Evolutionary conservation across 2,329 filamentous ascomycete species (phyloP).

Genomic region (Immersiporthe knoxdaviesiana): DNA sequence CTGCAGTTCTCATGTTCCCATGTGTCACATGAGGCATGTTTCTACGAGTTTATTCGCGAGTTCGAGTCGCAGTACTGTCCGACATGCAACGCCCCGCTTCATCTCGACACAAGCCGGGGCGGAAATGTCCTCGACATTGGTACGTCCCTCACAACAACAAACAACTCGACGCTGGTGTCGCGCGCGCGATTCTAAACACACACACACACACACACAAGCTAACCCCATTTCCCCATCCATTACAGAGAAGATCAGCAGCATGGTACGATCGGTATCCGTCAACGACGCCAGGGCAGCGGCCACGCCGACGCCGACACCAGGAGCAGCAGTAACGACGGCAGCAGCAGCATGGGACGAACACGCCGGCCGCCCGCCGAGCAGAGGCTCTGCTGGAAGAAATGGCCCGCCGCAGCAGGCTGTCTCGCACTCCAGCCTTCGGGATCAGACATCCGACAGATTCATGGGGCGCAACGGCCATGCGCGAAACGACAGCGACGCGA

Average conservation of each 20-base stretch:
- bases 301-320: constrained; percentile 55
- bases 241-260: constrained; percentile 89
- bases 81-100: constrained; percentile 87
- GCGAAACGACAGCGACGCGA: constrained; percentile 79
- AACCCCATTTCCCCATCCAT: constrained; percentile 16
- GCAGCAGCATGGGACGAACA: constrained; percentile 65
- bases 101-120: constrained; percentile 88
- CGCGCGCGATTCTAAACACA: too few species aligned
- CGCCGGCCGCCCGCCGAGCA: constrained; percentile 57
- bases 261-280: constrained; percentile 80
- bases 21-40: constrained; percentile 96
- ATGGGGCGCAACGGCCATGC: constrained; percentile 57
- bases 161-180: neutral
- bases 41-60: constrained; percentile 97
- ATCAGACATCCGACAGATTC: constrained; percentile 54
- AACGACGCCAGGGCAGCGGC: constrained; percentile 62
- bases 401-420: constrained; percentile 34
- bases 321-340: constrained; percentile 64
- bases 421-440: constrained; percentile 47
- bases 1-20: constrained; percentile 96
- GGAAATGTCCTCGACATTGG: constrained; percentile 92
- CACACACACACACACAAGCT: neutral
- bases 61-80: constrained; percentile 94
- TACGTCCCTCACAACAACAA: constrained; percentile 44
- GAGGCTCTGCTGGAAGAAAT: constrained; percentile 47